Conservation (phyloP, 1,139 yeast genomes). For the Pichia sp. region DNA sequence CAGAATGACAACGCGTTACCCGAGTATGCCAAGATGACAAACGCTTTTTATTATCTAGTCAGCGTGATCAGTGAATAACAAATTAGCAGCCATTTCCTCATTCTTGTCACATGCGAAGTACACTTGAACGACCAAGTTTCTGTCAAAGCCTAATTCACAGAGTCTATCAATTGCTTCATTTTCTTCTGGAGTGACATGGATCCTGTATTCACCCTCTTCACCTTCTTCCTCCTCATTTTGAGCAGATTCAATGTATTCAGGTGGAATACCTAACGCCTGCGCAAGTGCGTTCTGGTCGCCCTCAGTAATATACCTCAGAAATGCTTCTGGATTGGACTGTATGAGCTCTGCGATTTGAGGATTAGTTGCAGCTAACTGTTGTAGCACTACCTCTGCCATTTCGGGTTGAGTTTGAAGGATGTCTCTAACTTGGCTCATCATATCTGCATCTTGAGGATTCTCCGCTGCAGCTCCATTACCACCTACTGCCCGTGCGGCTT, state of each 20-base stretch:
- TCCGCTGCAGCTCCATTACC: constrained; percentile 12
- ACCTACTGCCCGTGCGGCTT: constrained; percentile 53
- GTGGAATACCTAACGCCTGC: constrained; percentile 25
- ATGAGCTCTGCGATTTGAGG: constrained; percentile 84
- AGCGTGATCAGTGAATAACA: constrained; percentile 51
- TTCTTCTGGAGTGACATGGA: constrained; percentile 74
- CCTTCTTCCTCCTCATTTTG: constrained; percentile 35
- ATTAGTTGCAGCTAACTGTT: constrained; percentile 73
- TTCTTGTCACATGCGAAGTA: constrained; percentile 98
- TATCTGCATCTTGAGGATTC: constrained; percentile 39
- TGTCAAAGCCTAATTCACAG: constrained; percentile 88
- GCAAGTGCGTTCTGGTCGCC: constrained; percentile 36
- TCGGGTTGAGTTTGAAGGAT: constrained; percentile 85
- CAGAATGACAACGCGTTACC: not conserved
- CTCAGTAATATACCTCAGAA: constrained; percentile 63
- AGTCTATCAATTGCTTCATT: constrained; percentile 81
- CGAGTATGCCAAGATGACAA: not conserved
- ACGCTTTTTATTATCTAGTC: constrained; percentile 13
- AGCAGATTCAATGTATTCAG: constrained; percentile 26
- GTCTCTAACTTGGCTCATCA: constrained; percentile 59
- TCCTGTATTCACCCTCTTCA: constrained; percentile 37
- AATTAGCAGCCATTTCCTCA: constrained; percentile 94
- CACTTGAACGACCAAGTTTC: constrained; percentile 82
- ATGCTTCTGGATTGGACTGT: constrained; percentile 81
- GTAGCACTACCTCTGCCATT: constrained; percentile 75